phyloP scores from a whole-genome alignment of 2,329 filamentous ascomycete genomes.

The Drechmeria coniospora region DNA sequence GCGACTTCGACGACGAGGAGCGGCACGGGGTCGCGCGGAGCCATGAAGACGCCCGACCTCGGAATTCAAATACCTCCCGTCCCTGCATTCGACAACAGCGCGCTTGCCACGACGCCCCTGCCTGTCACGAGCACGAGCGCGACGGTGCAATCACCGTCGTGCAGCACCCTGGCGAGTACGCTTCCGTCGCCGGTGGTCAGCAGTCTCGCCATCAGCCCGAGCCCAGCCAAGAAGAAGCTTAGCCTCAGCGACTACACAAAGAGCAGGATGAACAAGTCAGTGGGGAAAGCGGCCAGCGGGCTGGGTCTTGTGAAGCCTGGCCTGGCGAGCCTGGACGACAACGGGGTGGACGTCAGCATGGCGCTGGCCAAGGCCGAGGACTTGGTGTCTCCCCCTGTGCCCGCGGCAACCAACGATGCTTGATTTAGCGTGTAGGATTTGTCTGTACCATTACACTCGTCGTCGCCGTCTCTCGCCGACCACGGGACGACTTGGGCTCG shows the following conservation, averaged over 20 bases:
- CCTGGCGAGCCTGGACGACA: constrained; percentile 19
- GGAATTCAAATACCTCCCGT: constrained; percentile 42
- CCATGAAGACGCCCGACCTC: constrained; percentile 27
- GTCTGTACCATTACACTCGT: constrained; percentile 7
- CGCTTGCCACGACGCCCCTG: constrained; percentile 28
- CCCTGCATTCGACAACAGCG: constrained; percentile 29
- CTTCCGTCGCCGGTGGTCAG: constrained; percentile 27
- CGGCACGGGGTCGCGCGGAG: background rate
- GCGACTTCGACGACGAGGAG: constrained; percentile 6
- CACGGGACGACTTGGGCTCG: too few species aligned
- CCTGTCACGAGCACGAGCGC: constrained; percentile 29
- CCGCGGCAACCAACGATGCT: constrained; percentile 13
- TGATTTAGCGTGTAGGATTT: constrained; percentile 10
- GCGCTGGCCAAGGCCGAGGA: constrained; percentile 14
- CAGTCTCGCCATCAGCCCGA: constrained; percentile 31
- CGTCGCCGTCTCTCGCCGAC: too few species aligned
- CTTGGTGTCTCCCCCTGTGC: constrained; percentile 7
- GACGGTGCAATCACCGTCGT: constrained; percentile 33
- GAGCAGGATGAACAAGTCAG: constrained; percentile 40
- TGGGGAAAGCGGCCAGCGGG: constrained; percentile 18
- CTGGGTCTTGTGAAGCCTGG: constrained; percentile 17
- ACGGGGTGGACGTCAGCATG: constrained; percentile 19
- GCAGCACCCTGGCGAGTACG: constrained; percentile 22
- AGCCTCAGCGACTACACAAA: constrained; percentile 51
- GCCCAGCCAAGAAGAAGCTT: constrained; percentile 51